Evolutionary conservation across 495 filamentous ascomycete genomes (phyloP).

Genomic region (Aspergillus carlsbadensis): DNA sequence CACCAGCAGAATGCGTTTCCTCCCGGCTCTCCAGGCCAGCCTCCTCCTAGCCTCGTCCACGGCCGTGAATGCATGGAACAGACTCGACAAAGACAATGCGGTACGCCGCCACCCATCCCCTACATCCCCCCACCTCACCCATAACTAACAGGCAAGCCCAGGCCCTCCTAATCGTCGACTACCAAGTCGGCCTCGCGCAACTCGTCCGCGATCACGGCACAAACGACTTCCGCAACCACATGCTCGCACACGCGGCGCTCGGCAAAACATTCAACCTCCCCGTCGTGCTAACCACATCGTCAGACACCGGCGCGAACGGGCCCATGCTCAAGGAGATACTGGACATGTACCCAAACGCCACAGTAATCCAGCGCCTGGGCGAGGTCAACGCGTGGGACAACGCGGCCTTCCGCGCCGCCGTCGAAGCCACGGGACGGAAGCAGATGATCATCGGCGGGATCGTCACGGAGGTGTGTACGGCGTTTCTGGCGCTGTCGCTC

Average conservation of each 20-base stretch:
- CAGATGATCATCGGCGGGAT: slow-evolving; percentile 76
- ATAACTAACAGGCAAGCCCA: no score
- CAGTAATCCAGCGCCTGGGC: slow-evolving; percentile 66
- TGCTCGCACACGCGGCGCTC: slow-evolving; percentile 67
- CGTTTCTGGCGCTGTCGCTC: slow-evolving; percentile 72
- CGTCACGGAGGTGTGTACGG: slow-evolving; percentile 71
- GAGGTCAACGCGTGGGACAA: slow-evolving; percentile 86
- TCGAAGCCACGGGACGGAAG: slow-evolving; percentile 61
- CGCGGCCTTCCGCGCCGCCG: slow-evolving; percentile 63
- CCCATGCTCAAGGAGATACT: slow-evolving; percentile 67
- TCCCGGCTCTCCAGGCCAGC: background rate
- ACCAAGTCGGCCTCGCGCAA: slow-evolving; percentile 68
- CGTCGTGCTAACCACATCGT: slow-evolving; percentile 69
- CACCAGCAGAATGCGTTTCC: slow-evolving; percentile 4
- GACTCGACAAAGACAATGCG: slow-evolving; percentile 57
- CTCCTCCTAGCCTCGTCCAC: slow-evolving; percentile 6
- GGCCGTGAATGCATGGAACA: slow-evolving; percentile 32
- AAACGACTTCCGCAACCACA: slow-evolving; percentile 62
- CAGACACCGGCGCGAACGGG: slow-evolving; percentile 63
- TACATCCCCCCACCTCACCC: no score
- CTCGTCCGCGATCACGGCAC: slow-evolving; percentile 64
- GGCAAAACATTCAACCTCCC: slow-evolving; percentile 68
- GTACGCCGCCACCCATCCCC: background rate
- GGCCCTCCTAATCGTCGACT: slow-evolving; percentile 65
- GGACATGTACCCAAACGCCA: slow-evolving; percentile 64